phyloP scores from a whole-genome alignment of 75 land plant species.

The Pinus albicaulis region DNA sequence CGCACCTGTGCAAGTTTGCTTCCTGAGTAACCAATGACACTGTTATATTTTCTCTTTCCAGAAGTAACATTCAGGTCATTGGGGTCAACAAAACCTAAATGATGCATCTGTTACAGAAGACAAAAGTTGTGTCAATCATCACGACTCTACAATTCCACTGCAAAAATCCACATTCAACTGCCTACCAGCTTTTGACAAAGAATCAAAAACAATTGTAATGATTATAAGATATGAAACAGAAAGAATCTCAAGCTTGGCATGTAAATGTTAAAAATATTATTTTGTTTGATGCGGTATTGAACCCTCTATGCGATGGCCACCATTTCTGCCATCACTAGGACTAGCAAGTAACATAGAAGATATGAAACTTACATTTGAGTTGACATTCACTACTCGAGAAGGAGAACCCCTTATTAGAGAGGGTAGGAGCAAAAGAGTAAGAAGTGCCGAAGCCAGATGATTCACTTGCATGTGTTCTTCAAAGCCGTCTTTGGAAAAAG shows the following conservation, averaged over 20 bases:
- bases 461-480: slow-evolving; percentile 99
- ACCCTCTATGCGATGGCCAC: background rate
- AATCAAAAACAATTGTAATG: background rate
- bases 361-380: slow-evolving; percentile 74
- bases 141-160: background rate
- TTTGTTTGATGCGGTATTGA: background rate
- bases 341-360: background rate
- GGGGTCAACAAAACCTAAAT: slow-evolving; percentile 80
- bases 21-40: slow-evolving; percentile 64
- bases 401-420: slow-evolving; percentile 90
- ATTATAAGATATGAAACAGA: background rate
- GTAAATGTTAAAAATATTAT: background rate
- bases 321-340: background rate
- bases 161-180: slow-evolving; percentile 1
- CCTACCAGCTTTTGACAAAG: background rate
- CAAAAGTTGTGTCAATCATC: slow-evolving; percentile 7
- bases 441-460: slow-evolving; percentile 88
- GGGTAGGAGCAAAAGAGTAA: slow-evolving; percentile 86
- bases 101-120: slow-evolving; percentile 63
- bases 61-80: slow-evolving; percentile 80
- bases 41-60: slow-evolving; percentile 70
- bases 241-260: background rate
- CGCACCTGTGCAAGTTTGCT: slow-evolving; percentile 97
- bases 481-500: slow-evolving; percentile 83
- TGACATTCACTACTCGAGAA: slow-evolving; percentile 89